These are phyloP conservation scores for Stachybotrys elegans DNA, from an alignment of 2,329 filamentous ascomycete genomes.

Conservation along the genomic window DNA sequence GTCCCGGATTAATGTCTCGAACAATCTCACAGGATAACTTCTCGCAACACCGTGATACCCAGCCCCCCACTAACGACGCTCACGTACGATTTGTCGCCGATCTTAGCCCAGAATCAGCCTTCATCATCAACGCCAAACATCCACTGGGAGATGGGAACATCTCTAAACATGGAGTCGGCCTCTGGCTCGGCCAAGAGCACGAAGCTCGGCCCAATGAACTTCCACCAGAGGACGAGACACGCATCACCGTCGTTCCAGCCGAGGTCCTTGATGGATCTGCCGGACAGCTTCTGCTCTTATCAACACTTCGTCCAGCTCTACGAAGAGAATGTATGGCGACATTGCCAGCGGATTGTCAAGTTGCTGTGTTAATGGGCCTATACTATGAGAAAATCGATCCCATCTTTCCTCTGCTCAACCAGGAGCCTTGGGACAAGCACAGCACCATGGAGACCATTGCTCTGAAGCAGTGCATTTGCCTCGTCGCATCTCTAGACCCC, in stretches of 20 bases:
- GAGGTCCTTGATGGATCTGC: slow-evolving; percentile 8
- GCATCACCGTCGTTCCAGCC: slow-evolving; percentile 5
- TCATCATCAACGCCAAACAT: slow-evolving; percentile 12
- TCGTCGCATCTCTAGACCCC: slow-evolving; percentile 14
- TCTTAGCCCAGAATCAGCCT: slow-evolving; percentile 16
- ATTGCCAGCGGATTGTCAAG: slow-evolving; percentile 10
- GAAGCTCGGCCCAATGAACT: slow-evolving; percentile 2
- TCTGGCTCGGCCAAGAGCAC: slow-evolving; percentile 11
- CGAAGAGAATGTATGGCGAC: slow-evolving; percentile 10
- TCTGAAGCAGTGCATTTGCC: slow-evolving; percentile 15
- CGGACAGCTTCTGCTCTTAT: slow-evolving; percentile 7
- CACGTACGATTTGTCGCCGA: slow-evolving; percentile 15
- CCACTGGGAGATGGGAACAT: slow-evolving; percentile 4
- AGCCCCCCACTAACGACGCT: slow-evolving; percentile 6
- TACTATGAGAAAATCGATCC: slow-evolving; percentile 16
- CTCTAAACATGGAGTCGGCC: slow-evolving; percentile 12
- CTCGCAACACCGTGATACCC: slow-evolving; percentile 2
- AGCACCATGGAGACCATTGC: slow-evolving; percentile 10
- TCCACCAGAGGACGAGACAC: slow-evolving; percentile 1
- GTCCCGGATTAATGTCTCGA: slow-evolving; percentile 2
- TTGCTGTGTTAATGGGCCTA: slow-evolving; percentile 8
- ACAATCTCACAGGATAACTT: slow-evolving; percentile 1
- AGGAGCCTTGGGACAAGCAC: slow-evolving; percentile 14
- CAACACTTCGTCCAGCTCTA: slow-evolving; percentile 10
- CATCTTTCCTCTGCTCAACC: slow-evolving; percentile 14